Base-by-base conservation (phyloP, 768 basidiomycete genomes). In the Coprinopsis strossmayeri region DNA sequence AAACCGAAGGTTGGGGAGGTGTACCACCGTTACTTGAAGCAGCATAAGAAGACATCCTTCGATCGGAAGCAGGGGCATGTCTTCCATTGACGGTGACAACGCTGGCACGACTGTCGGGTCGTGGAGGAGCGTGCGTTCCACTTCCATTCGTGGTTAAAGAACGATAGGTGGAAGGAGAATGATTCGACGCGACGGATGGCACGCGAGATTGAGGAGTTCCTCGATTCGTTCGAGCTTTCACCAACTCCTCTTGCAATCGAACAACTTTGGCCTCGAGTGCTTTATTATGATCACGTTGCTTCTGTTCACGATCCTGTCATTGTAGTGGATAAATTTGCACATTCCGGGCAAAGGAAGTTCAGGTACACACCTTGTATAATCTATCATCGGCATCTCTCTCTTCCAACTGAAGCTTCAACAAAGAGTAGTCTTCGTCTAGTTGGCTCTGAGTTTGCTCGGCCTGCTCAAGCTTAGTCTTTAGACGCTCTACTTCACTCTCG, bases 371-470 rank as follows among this genome's bases (percentile, higher is more conserved):
- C 78, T 83, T 76, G 46, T 70, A 61, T 52, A 86, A 61, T 24
- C 86, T 81, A 57, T 80, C 78, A 51, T 85, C 78, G 15, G 81
- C 83, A 55, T 87, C 86, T 48, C 74, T 73, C 57, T 90, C 88
- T 55, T 90, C 87, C 3, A 91, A 73, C 53, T 89, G 86, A 50
- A 84, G 64, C 62, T 75, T 85, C 30, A 72, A 69, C 50, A 87
- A 64, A 7, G 82, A 78, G 55, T 79, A 74, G 56, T 92, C 89
- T 5, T 81, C 76, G 24, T 87, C 85, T 28, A 89, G 64, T 62
- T 87, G 86, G 10, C 67, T 60, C 17, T 79, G 78, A 0, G 69
- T 70, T 58, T 84, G 80, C 54, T 89, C 87, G 7, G 74, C 68
- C 45, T 85, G 77, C 28, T 91, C 85, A 13, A 88, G 61, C 57